Conservation (phyloP, 148 eudicot genomes). For the Suaeda aralocaspica region DNA sequence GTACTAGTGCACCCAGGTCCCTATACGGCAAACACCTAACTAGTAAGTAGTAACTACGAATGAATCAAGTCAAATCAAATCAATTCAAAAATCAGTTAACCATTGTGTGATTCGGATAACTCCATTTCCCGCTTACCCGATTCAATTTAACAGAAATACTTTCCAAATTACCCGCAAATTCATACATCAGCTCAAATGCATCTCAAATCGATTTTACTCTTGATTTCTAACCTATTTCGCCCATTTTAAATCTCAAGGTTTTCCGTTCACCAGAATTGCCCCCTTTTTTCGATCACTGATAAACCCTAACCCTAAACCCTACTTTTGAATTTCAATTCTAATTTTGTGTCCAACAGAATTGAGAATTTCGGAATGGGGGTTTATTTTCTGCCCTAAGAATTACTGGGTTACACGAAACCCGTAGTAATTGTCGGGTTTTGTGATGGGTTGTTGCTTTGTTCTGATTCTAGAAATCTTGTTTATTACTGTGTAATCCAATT, state of each 20-base stretch:
- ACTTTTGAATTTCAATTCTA: neutral
- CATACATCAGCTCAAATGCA: neutral
- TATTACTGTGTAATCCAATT: neutral
- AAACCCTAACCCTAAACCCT: conserved; percentile 14
- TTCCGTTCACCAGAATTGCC: neutral
- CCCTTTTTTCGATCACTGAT: neutral
- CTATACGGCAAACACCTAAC: no score
- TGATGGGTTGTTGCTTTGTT: conserved; percentile 18
- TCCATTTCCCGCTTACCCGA: neutral
- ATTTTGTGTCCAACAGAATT: conserved; percentile 7
- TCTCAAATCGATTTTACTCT: neutral
- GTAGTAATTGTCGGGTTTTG: conserved; percentile 14
- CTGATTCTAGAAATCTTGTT: conserved; percentile 5
- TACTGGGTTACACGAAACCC: conserved; percentile 8
- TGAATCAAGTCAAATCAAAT: no score
- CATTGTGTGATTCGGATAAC: no score
- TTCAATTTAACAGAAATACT: neutral
- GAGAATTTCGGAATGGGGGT: neutral
- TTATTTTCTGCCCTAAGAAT: neutral
- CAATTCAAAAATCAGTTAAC: no score
- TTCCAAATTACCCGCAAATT: conserved; percentile 7
- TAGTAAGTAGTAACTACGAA: no score
- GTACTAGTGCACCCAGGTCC: no score
- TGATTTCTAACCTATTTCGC: neutral
- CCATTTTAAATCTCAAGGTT: conserved; percentile 6